phyloP scores from a whole-genome alignment of 345 rosid genomes.

The Ailanthus altissimus region DNA sequence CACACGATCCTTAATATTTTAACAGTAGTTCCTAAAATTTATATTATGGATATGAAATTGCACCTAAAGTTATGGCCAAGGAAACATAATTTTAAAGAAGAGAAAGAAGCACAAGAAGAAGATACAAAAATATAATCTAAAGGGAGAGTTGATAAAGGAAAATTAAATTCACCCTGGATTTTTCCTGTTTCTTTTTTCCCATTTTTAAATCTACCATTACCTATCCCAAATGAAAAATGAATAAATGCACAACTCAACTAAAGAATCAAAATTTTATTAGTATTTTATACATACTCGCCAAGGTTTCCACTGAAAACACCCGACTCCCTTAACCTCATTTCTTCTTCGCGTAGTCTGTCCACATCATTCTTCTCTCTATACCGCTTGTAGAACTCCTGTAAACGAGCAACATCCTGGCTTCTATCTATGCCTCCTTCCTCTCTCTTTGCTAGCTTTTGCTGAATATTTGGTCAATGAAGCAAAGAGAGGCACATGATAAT shows the following conservation, averaged over 20 bases:
- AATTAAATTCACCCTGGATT: background rate
- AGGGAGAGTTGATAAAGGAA: background rate
- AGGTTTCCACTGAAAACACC: constrained; percentile 61
- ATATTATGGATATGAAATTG: background rate
- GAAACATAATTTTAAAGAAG: background rate
- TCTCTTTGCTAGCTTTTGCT: constrained; percentile 98
- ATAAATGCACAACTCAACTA: background rate
- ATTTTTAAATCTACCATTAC: background rate
- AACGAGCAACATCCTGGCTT: constrained; percentile 77
- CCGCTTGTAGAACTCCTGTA: constrained; percentile 80
- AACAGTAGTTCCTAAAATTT: background rate
- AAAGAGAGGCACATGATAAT: constrained; percentile 7
- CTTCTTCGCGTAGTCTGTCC: constrained; percentile 78
- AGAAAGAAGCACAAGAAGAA: background rate
- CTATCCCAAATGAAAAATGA: background rate
- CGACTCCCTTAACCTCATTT: constrained; percentile 76
- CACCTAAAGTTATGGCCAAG: background rate
- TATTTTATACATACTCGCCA: constrained; percentile 67
- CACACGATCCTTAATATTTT: background rate
- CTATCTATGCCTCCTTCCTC: constrained; percentile 87
- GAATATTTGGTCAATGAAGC: constrained; percentile 33
- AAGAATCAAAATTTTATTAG: constrained; percentile 13
- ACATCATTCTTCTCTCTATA: constrained; percentile 81
- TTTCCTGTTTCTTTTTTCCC: background rate
- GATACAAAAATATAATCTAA: background rate